Base-by-base conservation (phyloP, 1,284 basidiomycete species). In the Microbotryum silenes-acaulis region DNA sequence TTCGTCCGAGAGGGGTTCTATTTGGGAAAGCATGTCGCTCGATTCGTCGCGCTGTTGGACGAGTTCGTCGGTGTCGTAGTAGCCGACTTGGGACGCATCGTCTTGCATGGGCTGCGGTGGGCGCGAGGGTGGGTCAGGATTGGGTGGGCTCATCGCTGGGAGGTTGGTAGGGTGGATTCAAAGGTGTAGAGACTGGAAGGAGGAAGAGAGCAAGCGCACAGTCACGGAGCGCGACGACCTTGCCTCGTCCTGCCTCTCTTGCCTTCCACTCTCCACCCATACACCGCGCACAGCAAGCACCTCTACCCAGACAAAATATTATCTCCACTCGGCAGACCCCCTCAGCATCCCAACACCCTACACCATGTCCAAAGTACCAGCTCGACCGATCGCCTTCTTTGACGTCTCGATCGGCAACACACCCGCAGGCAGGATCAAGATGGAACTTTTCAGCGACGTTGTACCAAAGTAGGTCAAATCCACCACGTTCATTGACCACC, bases 381-480 rank as follows among this genome's bases (percentile, higher is more conserved):
- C 59, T 5, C 67, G 77, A 14, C 94, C 94, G 0, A 79, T 97
- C 59, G 93, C 97, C 47, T 98, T 97, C 76, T 93, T 96, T 74
- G 88, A 94, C 73, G 83, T 96, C 74, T 71, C 79, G 23, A 85
- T 92, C 74, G 79, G 79, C 71, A 78, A 76, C 59, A 52, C 75
- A 18, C 71, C 78, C 0, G 75, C 80, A 1, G 90, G 89, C 1
- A 82, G 87, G 59, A 81, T 97, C 73, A 81, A 85, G 63, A 91
- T 96, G 80, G 85, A 85, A 75, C 83, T 97, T 37, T 96, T 82
- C 73, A 86, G 88, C 77, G 92, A 96, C 72, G 84, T 92, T 55
- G 89, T 89, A 0, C 91, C 92, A 55, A 91, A 88, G 90, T 88
- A 46, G 50, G 81, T 21, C 18, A 51, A 18, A 31, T 37, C 27